Evolutionary conservation across 164 flowering plant genomes (phyloP).

Genomic region (Nelumbo lutea): DNA sequence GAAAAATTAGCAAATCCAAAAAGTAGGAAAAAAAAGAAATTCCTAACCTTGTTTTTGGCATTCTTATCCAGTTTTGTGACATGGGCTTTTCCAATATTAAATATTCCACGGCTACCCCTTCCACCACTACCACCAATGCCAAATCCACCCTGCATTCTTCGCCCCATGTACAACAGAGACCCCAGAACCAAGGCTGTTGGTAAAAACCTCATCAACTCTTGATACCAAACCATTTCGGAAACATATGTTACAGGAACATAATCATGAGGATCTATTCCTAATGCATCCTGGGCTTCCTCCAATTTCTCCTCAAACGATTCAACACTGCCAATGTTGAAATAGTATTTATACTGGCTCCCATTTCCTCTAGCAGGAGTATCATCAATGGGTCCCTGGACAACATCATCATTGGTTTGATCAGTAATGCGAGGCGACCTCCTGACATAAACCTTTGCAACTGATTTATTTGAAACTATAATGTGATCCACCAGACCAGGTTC

Average conservation of each 20-base stretch:
- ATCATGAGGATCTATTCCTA: constrained; percentile 80
- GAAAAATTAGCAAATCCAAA: not conserved
- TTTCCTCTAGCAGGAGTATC: constrained; percentile 34
- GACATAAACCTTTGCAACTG: constrained; percentile 82
- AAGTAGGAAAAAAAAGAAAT: constrained; percentile 5
- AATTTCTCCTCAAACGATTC: constrained; percentile 93
- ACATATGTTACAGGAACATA: constrained; percentile 81
- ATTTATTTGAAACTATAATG: constrained; percentile 74
- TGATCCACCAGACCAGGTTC: constrained; percentile 89
- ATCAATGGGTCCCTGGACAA: constrained; percentile 36
- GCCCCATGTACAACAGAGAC: constrained; percentile 63
- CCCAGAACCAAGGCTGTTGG: constrained; percentile 75
- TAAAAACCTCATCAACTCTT: constrained; percentile 70
- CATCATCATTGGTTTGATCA: constrained; percentile 38
- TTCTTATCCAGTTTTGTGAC: constrained; percentile 86
- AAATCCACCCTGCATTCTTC: constrained; percentile 78
- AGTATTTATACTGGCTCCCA: constrained; percentile 62
- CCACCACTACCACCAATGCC: constrained; percentile 77
- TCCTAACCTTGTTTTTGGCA: constrained; percentile 82
- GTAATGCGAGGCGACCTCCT: constrained; percentile 37
- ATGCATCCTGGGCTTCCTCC: constrained; percentile 89
- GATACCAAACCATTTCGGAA: constrained; percentile 75
- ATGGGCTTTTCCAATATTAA: constrained; percentile 87
- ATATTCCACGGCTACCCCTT: constrained; percentile 82
- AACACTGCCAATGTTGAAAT: constrained; percentile 85